Percentiles rank a stretch among this genome's conserved stretches.
These are phyloP conservation scores for Mucor irregularis DNA, from an alignment of 371 early-diverging fungal genomes.

Conservation along the genomic window DNA sequence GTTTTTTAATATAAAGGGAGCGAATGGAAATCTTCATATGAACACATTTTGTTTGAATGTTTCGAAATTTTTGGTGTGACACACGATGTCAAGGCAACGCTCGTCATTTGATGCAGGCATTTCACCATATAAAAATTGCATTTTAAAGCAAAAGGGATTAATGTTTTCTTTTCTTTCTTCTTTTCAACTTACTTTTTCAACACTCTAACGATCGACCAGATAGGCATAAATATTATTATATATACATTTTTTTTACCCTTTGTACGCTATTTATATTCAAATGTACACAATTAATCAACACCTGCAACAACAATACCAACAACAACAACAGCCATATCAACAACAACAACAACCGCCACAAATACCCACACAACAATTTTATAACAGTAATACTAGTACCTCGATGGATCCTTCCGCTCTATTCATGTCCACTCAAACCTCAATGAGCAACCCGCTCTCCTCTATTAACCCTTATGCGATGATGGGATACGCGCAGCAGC, in stretches of 20 bases:
- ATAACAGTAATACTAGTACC: no score
- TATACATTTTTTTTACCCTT: background rate
- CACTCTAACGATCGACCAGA: no score
- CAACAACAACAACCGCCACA: no score
- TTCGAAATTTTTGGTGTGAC: constrained; percentile 30
- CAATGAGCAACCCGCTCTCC: background rate
- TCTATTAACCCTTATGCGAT: no score
- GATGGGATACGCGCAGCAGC: no score
- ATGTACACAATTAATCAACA: background rate
- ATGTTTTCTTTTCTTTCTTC: constrained; percentile 8
- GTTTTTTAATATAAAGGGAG: background rate
- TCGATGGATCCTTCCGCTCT: constrained; percentile 4
- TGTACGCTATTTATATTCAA: background rate
- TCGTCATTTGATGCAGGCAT: constrained; percentile 43
- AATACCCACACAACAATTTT: no score
- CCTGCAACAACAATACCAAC: background rate
- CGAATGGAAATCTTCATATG: constrained; percentile 9
- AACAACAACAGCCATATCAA: no score
- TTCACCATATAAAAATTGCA: constrained; percentile 24
- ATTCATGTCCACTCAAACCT: no score
- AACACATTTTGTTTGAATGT: constrained; percentile 10
- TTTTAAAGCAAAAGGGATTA: background rate
- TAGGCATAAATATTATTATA: no score
- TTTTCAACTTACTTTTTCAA: background rate
- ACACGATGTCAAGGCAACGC: constrained; percentile 38